Percentiles rank a stretch among this genome's conserved stretches.
Evolutionary conservation across 2,329 filamentous ascomycete species (phyloP).

Genomic region (Rhynchosporium graminicola): DNA sequence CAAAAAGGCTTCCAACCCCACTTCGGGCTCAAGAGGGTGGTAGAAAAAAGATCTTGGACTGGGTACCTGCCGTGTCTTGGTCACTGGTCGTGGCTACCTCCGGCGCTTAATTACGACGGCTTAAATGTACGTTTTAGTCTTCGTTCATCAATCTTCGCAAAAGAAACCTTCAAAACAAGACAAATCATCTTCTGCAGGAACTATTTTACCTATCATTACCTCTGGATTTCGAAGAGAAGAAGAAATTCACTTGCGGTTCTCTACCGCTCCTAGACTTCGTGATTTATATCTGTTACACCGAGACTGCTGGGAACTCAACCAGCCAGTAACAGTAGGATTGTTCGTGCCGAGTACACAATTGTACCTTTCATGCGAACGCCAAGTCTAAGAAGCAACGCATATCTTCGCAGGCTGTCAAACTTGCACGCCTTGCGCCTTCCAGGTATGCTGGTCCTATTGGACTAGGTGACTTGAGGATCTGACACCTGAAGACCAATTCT

Average conservation of each 20-base stretch:
- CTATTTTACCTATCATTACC: neutral
- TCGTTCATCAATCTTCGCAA: neutral
- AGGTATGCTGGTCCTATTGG: neutral
- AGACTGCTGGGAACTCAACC: neutral
- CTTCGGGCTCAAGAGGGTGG: neutral
- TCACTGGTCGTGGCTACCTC: constrained; percentile 3
- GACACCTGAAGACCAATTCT: neutral
- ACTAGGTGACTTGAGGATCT: neutral
- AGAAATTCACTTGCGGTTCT: too few species aligned
- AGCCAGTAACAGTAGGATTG: neutral
- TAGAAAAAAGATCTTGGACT: neutral
- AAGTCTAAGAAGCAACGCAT: neutral
- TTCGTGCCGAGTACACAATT: neutral
- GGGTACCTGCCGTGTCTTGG: neutral
- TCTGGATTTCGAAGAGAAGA: neutral
- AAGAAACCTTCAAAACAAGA: neutral
- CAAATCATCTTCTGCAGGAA: neutral
- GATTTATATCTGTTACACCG: neutral
- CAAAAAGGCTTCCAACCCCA: neutral
- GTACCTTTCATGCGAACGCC: neutral
- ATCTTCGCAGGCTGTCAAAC: neutral
- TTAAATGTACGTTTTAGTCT: neutral
- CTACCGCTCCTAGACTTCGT: neutral
- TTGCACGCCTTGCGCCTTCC: constrained; percentile 6
- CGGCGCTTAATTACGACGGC: neutral